Base-by-base conservation (phyloP, 2,329 filamentous ascomycete genomes). In the Fusarium neocosmosporiellum region DNA sequence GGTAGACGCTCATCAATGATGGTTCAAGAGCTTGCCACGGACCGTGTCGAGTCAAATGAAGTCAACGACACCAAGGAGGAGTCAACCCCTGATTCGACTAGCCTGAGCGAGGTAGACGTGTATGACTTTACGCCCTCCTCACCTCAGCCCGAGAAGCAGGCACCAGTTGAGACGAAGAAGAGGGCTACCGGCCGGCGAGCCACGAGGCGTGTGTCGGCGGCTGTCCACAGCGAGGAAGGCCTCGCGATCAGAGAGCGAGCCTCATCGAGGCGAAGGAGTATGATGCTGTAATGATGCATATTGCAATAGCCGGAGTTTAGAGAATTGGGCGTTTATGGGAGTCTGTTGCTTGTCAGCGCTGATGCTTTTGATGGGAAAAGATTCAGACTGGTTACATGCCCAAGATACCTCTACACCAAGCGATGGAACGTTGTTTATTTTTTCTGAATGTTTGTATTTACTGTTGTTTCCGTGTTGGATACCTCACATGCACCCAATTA, bases 101-200 rank as follows among this genome's bases (percentile, higher is more conserved):
- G 73, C 20, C 50, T 74, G 11, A 77, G 75, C 58, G 81, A 82
- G 60, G 72, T 79, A 13, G 88, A 90, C 72, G 82, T 89, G 8
- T 90, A 90, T 70, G 88, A 90, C 63, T 89, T 90, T 71, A 83
- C 83, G 8, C 83, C 81, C 65, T 85, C 85, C 4, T 87, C 88
- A 7, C 86, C 86, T 1, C 78, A 80, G 70, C 66, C 59, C 59
- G 81, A 80, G 27, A 78, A 79, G 66, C 80, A 81, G 46, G 77
- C 77, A 58, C 58, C 72, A 22, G 71, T 62, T 29, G 76, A 76
- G 20, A 39, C 65, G 36, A 75, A 69, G 39, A 76, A 78, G 59
- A 77, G 69, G 64, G 60, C 73, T n/a, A 63, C 61, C 24, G 75
- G 79, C 11, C 83, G 84, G 4, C 81, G 81, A 59, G 78, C 80